These are phyloP conservation scores for Aureoboletus auriporus DNA, from an alignment of 768 basidiomycete genomes.

Conservation along the genomic window DNA sequence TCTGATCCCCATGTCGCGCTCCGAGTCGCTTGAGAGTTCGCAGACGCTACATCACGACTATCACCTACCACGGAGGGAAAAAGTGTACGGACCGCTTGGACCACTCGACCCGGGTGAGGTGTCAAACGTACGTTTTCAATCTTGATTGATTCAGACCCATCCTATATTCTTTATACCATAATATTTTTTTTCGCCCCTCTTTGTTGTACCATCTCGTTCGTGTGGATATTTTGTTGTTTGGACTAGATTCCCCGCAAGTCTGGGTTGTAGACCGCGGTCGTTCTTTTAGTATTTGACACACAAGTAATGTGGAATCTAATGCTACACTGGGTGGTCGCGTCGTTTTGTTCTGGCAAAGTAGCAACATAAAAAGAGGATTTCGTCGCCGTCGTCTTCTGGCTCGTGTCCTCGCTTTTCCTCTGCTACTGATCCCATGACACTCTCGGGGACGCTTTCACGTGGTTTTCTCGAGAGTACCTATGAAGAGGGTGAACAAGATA, in stretches of 20 bases:
- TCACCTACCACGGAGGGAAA: constrained; percentile 30
- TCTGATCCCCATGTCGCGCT: constrained; percentile 42
- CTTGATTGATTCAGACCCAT: no score
- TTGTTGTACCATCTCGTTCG: neutral
- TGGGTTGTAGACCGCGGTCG: neutral
- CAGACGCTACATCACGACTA: constrained; percentile 29
- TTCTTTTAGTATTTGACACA: neutral
- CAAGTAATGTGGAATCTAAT: neutral
- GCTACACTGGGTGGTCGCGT: constrained; percentile 5
- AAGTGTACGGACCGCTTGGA: constrained; percentile 48
- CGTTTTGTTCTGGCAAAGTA: constrained; percentile 22
- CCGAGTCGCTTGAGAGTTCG: constrained; percentile 34
- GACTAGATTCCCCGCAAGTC: neutral
- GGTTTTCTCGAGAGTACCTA: constrained; percentile 8
- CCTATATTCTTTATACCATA: neutral
- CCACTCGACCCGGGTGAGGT: constrained; percentile 57
- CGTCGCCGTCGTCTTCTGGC: constrained; percentile 14
- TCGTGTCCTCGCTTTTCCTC: constrained; percentile 2
- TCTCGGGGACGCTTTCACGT: neutral
- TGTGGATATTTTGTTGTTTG: constrained; percentile 1
- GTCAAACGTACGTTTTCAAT: neutral
- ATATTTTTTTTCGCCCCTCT: constrained; percentile 1
- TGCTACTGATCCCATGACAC: neutral
- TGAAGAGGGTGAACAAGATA: constrained; percentile 1
- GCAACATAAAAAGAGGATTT: constrained; percentile 23